Conservation (phyloP, 1,284 basidiomycete species). For the Papiliotrema flavescens region DNA sequence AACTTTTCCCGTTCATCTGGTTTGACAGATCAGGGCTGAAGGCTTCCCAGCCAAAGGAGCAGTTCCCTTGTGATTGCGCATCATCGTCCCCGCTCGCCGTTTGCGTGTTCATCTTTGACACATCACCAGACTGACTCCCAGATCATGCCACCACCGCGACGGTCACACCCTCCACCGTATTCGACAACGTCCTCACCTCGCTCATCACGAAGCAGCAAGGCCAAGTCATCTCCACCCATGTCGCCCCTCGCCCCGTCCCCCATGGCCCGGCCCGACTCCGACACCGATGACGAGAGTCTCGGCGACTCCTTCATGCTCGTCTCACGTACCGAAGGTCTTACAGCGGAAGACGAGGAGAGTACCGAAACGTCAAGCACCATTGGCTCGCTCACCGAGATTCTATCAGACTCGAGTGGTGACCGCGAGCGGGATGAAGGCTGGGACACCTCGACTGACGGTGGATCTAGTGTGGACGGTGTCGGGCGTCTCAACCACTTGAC, state of each 20-base stretch:
- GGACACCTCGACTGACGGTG: conserved; percentile 3
- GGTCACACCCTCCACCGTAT: too few relatives aligned
- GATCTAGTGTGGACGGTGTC: background rate
- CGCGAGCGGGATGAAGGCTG: background rate
- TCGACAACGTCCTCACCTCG: too few relatives aligned
- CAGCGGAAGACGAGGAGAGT: conserved; percentile 5
- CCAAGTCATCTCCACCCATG: background rate
- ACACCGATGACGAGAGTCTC: conserved; percentile 8
- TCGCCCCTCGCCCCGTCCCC: background rate
- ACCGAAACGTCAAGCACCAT: conserved; percentile 43
- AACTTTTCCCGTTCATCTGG: too few relatives aligned
- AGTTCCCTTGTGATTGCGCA: too few relatives aligned
- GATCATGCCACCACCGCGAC: too few relatives aligned
- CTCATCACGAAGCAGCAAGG: too few relatives aligned
- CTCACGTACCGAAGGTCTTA: too few relatives aligned
- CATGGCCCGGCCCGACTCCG: conserved; percentile 7
- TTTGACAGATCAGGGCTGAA: too few relatives aligned
- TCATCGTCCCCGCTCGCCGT: too few relatives aligned
- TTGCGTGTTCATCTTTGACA: too few relatives aligned
- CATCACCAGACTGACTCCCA: too few relatives aligned
- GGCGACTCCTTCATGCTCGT: conserved; percentile 18
- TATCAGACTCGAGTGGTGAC: background rate
- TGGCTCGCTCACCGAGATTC: conserved; percentile 59
- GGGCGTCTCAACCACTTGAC: background rate
- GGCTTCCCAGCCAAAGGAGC: too few relatives aligned